Evolutionary conservation across 176 grass and related monocot species (phyloP), one percentile per base, ranked within the genome.

Genomic region (Alopecurus myosuroides): DNA sequence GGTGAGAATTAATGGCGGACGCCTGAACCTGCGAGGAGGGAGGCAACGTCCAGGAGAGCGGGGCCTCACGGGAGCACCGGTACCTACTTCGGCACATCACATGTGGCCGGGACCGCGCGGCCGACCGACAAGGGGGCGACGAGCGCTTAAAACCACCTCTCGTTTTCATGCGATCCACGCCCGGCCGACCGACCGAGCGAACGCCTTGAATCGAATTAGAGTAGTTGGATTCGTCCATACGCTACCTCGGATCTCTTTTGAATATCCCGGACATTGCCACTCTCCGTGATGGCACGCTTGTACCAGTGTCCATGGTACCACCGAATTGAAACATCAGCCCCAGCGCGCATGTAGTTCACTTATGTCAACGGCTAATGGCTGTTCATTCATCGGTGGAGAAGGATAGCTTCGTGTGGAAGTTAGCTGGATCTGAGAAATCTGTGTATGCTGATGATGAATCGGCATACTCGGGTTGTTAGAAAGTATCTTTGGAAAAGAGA

Each of bases 221-320:
- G 4, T 70, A 11, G 69, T 5, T 82, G 62, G 60, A 89, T 60
- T 86, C 84, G n/a, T 48, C 18, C 84, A 37, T 69, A 90, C 88
- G 66, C 18, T 28, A 60, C 66, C 56, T 55, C 42, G 7, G 12
- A 50, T 15, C 67, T 6, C 22, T 22, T 10, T 40, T 5, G 19
- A 31, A 41, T 14, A 20, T 37, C 33, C 81, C 52, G 84, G 41
- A 36, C 20, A 4, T 18, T 37, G 66, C 66, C 25, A 14, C 67
- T 70, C 22, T 25, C 20, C 20, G 6, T 35, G 5, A 35, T 9
- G 63, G 40, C 20, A 36, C 78, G 1, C 20, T 7, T 31, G 74
- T 35, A 55, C 20, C 17, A 15, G 44, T 45, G 17, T 41, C 42
- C 42, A 44, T 44, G 37, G 79, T 37, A 23, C 20, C 36, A 70